phyloP scores from a whole-genome alignment of 2,329 filamentous ascomycete genomes.

The Aspergillus transmontanensis region DNA sequence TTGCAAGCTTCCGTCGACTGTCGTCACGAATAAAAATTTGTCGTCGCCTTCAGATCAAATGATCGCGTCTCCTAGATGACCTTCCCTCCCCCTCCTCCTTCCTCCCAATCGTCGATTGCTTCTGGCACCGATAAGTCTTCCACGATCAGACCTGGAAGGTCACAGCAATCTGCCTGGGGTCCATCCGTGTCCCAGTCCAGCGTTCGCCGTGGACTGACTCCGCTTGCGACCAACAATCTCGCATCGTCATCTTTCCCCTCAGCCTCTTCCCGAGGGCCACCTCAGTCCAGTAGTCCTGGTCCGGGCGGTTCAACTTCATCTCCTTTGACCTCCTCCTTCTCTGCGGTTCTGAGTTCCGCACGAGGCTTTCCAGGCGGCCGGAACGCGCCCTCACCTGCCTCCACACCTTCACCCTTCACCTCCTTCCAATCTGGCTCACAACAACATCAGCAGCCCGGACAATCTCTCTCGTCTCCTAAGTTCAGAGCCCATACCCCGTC shows the following conservation, averaged over 20 bases:
- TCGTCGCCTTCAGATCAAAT: constrained; percentile 49
- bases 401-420: constrained; percentile 58
- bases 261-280: constrained; percentile 47
- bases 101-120: constrained; percentile 55
- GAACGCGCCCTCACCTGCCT: constrained; percentile 55
- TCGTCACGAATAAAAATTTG: constrained; percentile 33
- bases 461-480: constrained; percentile 59
- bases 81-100: constrained; percentile 56
- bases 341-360: constrained; percentile 53
- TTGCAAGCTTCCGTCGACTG: constrained; percentile 10
- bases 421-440: constrained; percentile 57
- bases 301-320: constrained; percentile 54
- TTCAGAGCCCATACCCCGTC: constrained; percentile 58
- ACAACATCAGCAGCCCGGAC: constrained; percentile 52
- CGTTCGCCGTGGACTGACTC: constrained; percentile 59
- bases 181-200: constrained; percentile 56
- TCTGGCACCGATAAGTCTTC: constrained; percentile 53
- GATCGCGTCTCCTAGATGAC: constrained; percentile 59
- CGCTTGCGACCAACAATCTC: constrained; percentile 58
- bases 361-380: constrained; percentile 55
- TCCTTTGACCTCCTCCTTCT: constrained; percentile 56
- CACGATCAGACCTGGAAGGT: constrained; percentile 45
- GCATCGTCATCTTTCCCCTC: constrained; percentile 44
- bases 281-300: constrained; percentile 52
- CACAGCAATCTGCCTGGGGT: constrained; percentile 61